Percentiles rank a stretch among this genome's conserved stretches.
Evolutionary conservation across 1,139 yeast species (phyloP).

Genomic region (Groenewaldozyma sp.): DNA sequence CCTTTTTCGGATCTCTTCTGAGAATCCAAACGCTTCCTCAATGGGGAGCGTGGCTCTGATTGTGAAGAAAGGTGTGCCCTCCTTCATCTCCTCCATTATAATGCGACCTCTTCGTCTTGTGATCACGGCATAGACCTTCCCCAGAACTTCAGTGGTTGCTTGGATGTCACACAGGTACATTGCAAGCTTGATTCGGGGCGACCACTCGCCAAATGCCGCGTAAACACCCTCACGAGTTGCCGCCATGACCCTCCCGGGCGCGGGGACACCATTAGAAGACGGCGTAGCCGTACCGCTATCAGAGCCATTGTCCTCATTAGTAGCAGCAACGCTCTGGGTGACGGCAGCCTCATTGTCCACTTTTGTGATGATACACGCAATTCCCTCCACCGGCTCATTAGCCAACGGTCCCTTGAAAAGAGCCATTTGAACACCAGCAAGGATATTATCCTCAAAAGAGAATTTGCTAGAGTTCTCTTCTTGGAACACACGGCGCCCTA

Average conservation of each 20-base stretch:
- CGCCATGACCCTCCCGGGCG: slow-evolving; percentile 65
- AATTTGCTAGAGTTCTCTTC: slow-evolving; percentile 21
- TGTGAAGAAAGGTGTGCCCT: slow-evolving; percentile 93
- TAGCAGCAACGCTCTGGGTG: too few species aligned
- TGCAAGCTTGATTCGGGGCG: slow-evolving; percentile 85
- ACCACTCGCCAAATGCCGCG: slow-evolving; percentile 60
- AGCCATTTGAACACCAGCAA: slow-evolving; percentile 82
- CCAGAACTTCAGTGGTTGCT: slow-evolving; percentile 87
- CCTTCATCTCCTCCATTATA: slow-evolving; percentile 89
- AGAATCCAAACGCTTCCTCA: slow-evolving; percentile 92
- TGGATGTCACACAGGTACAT: slow-evolving; percentile 93
- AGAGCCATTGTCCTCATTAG: slow-evolving; percentile 29
- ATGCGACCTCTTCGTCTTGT: slow-evolving; percentile 82
- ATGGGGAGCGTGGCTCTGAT: slow-evolving; percentile 84
- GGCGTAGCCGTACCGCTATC: slow-evolving; percentile 26
- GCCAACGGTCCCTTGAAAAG: slow-evolving; percentile 81
- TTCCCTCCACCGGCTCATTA: slow-evolving; percentile 81
- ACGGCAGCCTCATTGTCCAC: slow-evolving; percentile 35
- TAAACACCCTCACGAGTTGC: slow-evolving; percentile 68
- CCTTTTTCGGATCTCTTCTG: slow-evolving; percentile 86
- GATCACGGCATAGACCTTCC: slow-evolving; percentile 91
- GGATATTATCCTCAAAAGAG: slow-evolving; percentile 56
- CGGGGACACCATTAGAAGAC: slow-evolving; percentile 17
- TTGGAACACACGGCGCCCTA: slow-evolving; percentile 13
- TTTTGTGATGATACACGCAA: slow-evolving; percentile 20